phyloP scores from a whole-genome alignment of 1,284 basidiomycete genomes.

The Trametes hirsuta region DNA sequence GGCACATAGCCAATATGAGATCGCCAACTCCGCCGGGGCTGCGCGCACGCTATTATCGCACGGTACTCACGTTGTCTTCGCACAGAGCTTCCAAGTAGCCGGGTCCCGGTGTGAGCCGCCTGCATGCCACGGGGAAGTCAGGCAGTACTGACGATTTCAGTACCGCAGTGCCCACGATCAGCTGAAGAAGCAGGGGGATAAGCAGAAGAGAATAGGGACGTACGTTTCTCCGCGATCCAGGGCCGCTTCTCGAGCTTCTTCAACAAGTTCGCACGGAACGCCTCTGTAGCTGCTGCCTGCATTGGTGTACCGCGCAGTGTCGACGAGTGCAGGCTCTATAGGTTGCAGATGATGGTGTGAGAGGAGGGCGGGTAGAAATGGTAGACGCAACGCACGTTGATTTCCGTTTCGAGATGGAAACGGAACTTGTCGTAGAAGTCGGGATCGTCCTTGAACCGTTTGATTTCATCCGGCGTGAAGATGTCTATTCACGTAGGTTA shows the following conservation, averaged over 20 bases:
- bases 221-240: constrained; percentile 60
- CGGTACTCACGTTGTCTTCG: constrained; percentile 53
- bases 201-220: neutral
- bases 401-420: constrained; percentile 49
- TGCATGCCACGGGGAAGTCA: constrained; percentile 58
- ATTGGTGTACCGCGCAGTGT: constrained; percentile 48
- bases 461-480: constrained; percentile 61
- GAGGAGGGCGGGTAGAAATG: neutral
- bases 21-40: too few relatives aligned
- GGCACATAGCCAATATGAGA: neutral
- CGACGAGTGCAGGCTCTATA: constrained; percentile 48
- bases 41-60: neutral
- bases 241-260: constrained; percentile 57
- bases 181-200: neutral
- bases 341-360: neutral
- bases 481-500: constrained; percentile 30
- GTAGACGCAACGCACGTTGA: constrained; percentile 47
- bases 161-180: neutral
- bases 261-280: constrained; percentile 52
- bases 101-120: constrained; percentile 65
- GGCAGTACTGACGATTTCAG: constrained; percentile 49
- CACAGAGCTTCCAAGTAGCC: constrained; percentile 68
- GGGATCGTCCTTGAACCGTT: constrained; percentile 48
- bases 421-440: constrained; percentile 54
- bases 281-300: constrained; percentile 43